Percentiles rank a stretch among this genome's conserved stretches.
phyloP scores from a whole-genome alignment of 139 green algal species.

The Asterochloris erici region DNA sequence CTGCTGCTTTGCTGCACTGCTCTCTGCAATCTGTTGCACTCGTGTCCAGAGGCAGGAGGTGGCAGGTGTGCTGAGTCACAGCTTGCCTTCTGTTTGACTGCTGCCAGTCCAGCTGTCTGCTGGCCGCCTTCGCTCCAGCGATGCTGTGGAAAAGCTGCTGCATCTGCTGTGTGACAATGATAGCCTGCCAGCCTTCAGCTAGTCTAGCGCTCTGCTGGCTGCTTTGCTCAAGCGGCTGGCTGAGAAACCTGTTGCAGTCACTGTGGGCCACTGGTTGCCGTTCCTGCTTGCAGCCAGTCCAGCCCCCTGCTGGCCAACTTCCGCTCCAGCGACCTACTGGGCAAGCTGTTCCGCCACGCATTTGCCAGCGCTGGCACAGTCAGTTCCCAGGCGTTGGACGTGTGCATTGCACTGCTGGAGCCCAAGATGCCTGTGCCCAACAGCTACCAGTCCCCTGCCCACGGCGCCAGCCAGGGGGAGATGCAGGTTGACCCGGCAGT shows the following conservation, averaged over 20 bases:
- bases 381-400: conserved; percentile 67
- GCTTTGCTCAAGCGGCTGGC: background rate
- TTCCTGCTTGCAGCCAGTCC: conserved; percentile 42
- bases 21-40: too few relatives aligned
- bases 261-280: conserved; percentile 24
- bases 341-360: conserved; percentile 31
- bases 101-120: conserved; percentile 67
- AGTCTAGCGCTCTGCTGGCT: background rate
- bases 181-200: background rate
- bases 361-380: conserved; percentile 18
- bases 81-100: too few relatives aligned
- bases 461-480: background rate
- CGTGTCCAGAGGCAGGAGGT: too few relatives aligned
- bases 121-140: conserved; percentile 45
- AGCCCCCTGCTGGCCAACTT: conserved; percentile 68
- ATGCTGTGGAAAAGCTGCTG: conserved; percentile 36
- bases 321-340: conserved; percentile 32
- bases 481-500: background rate
- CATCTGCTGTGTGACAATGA: conserved; percentile 26
- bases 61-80: too few relatives aligned
- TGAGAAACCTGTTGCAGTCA: too few relatives aligned
- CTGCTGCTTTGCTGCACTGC: too few relatives aligned
- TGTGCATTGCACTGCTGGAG: conserved; percentile 81
- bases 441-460: background rate
- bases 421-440: conserved; percentile 28